Conservation (phyloP, 345 rosid species). For the Pseudoturritis turrita region DNA sequence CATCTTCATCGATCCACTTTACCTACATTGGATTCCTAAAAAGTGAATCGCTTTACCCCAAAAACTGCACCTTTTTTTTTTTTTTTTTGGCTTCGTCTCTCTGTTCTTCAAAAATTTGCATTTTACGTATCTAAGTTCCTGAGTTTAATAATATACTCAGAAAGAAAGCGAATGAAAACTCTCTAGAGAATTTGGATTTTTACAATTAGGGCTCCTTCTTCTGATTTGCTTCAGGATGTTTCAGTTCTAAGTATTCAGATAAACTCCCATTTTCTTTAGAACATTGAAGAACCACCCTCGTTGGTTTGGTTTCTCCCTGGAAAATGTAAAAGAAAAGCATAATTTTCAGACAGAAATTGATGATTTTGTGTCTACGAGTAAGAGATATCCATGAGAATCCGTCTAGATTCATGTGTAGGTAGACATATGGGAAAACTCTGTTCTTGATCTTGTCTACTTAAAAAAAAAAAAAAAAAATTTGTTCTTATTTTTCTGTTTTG, state of each 20-base stretch:
- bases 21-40: slow-evolving; percentile 27
- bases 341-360: neutral
- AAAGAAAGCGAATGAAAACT: neutral
- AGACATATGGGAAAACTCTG: neutral
- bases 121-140: neutral
- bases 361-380: neutral
- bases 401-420: neutral
- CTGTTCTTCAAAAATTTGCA: neutral
- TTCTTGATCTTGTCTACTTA: slow-evolving; percentile 4
- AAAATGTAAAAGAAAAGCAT: neutral
- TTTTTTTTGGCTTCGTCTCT: neutral
- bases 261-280: neutral
- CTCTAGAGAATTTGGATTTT: neutral
- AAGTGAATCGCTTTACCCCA: neutral
- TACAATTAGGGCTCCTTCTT: slow-evolving; percentile 22
- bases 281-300: slow-evolving; percentile 11
- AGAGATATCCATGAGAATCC: neutral
- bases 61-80: neutral
- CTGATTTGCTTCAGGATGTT: slow-evolving; percentile 3
- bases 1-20: neutral
- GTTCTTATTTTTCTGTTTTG: neutral
- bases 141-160: neutral
- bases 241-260: neutral
- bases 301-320: neutral
- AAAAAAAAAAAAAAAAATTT: too few species aligned